phyloP scores from a whole-genome alignment of 306 rosid species.

The Biancaea sappan region DNA sequence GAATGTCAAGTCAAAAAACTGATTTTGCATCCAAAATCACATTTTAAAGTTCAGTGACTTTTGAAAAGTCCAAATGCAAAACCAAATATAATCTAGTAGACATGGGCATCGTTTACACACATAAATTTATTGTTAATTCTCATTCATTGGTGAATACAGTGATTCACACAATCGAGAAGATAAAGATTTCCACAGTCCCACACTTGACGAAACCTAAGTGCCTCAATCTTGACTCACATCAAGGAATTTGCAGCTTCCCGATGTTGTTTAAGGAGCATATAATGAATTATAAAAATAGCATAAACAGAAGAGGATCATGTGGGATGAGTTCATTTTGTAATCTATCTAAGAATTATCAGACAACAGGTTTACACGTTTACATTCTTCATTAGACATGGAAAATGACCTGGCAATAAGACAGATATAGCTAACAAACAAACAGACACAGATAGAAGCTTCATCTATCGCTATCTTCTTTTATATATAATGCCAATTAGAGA shows the following conservation, averaged over 20 bases:
- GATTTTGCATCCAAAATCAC: too few species aligned
- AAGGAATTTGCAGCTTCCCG: conserved; percentile 12
- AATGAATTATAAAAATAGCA: conserved; percentile 12
- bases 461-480: conserved; percentile 56
- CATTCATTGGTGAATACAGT: conserved; percentile 9
- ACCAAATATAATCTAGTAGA: too few species aligned
- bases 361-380: conserved; percentile 16
- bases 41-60: too few species aligned
- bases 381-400: conserved; percentile 20
- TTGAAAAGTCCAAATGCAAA: too few species aligned
- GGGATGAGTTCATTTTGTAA: conserved; percentile 23
- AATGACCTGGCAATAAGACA: conserved; percentile 27
- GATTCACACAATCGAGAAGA: conserved; percentile 7
- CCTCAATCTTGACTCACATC: background rate
- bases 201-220: conserved; percentile 16
- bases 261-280: conserved; percentile 19
- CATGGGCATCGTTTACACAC: too few species aligned
- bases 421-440: conserved; percentile 38
- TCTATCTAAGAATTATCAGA: conserved; percentile 20
- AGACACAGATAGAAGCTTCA: conserved; percentile 49
- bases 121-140: background rate
- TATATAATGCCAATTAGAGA: conserved; percentile 24
- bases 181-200: conserved; percentile 8
- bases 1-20: too few species aligned
- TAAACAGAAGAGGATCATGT: conserved; percentile 11